Percentiles rank a stretch among this genome's conserved stretches.
Evolutionary conservation across 2,329 filamentous ascomycete genomes (phyloP).

Genomic region (Pseudopyricularia cyperi): DNA sequence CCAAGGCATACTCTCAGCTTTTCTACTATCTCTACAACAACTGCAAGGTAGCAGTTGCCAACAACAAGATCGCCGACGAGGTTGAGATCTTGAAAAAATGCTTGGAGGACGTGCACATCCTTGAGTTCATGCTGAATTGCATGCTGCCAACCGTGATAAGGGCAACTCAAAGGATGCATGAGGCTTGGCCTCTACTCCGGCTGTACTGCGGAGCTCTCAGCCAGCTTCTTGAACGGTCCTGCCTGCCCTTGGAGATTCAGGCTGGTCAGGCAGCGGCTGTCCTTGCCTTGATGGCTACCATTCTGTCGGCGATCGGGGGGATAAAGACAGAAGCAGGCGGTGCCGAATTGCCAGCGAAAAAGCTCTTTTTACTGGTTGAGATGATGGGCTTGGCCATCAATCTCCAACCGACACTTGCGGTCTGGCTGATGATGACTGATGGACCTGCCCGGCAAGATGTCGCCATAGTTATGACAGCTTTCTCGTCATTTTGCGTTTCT

Average conservation of each 20-base stretch:
- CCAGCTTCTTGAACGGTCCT: slow-evolving; percentile 18
- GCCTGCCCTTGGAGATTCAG: slow-evolving; percentile 22
- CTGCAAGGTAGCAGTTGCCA: slow-evolving; percentile 40
- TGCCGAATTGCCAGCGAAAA: slow-evolving; percentile 7
- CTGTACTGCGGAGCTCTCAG: slow-evolving; percentile 33
- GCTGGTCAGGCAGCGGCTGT: slow-evolving; percentile 19
- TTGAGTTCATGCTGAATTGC: slow-evolving; percentile 32
- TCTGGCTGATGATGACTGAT: slow-evolving; percentile 4
- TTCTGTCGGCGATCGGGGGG: slow-evolving; percentile 11
- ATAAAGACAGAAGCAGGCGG: not conserved
- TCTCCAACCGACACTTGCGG: slow-evolving; percentile 9
- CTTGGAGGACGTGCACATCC: slow-evolving; percentile 31
- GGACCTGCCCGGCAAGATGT: not conserved
- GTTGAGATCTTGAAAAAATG: slow-evolving; percentile 29
- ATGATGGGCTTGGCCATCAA: slow-evolving; percentile 8
- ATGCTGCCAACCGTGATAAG: slow-evolving; percentile 42
- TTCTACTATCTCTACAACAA: slow-evolving; percentile 46
- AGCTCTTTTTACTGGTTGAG: slow-evolving; percentile 13
- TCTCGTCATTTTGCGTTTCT: slow-evolving; percentile 1
- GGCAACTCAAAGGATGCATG: slow-evolving; percentile 18
- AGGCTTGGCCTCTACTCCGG: slow-evolving; percentile 34
- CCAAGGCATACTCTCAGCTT: slow-evolving; percentile 30
- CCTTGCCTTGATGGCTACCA: slow-evolving; percentile 16
- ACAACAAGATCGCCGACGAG: slow-evolving; percentile 33
- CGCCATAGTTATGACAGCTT: not conserved